phyloP scores from a whole-genome alignment of 2,329 filamentous ascomycete species.

The Cryphonectria radicalis region DNA sequence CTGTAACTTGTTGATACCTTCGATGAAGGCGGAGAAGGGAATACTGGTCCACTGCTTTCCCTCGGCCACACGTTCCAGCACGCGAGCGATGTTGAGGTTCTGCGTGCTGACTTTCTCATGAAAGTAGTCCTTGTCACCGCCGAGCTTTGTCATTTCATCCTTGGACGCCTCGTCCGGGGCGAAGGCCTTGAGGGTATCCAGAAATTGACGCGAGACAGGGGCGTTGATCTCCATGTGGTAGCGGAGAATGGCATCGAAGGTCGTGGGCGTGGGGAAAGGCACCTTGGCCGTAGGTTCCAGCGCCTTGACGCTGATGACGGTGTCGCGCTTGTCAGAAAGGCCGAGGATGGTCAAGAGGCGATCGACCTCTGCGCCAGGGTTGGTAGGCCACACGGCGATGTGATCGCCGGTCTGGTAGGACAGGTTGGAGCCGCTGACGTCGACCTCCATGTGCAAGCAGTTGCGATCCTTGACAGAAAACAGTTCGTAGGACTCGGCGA shows the following conservation, averaged over 20 bases:
- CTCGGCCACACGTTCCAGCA: constrained; percentile 73
- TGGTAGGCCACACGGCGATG: constrained; percentile 96
- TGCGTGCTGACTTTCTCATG: constrained; percentile 79
- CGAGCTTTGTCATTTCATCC: constrained; percentile 85
- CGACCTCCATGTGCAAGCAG: constrained; percentile 95
- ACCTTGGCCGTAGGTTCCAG: constrained; percentile 96
- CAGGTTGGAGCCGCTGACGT: constrained; percentile 86
- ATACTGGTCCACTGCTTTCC: constrained; percentile 80
- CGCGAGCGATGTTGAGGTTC: constrained; percentile 87
- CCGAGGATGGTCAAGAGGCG: constrained; percentile 81
- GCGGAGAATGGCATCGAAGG: constrained; percentile 88
- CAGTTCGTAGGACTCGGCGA: constrained; percentile 86
- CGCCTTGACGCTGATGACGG: constrained; percentile 85
- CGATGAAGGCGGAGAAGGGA: constrained; percentile 93
- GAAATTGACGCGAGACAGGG: constrained; percentile 93
- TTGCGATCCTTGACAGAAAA: constrained; percentile 90
- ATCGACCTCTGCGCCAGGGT: constrained; percentile 89
- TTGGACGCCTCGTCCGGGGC: constrained; percentile 84
- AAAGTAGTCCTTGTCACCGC: constrained; percentile 95
- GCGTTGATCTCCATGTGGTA: constrained; percentile 98
- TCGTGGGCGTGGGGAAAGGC: constrained; percentile 95
- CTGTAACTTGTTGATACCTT: constrained; percentile 92
- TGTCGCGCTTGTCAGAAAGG: constrained; percentile 75
- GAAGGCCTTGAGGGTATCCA: constrained; percentile 85
- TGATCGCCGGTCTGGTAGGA: constrained; percentile 97